Evolutionary conservation across 805 yeast species (phyloP).

Genomic region (Yueomyces sp.): DNA sequence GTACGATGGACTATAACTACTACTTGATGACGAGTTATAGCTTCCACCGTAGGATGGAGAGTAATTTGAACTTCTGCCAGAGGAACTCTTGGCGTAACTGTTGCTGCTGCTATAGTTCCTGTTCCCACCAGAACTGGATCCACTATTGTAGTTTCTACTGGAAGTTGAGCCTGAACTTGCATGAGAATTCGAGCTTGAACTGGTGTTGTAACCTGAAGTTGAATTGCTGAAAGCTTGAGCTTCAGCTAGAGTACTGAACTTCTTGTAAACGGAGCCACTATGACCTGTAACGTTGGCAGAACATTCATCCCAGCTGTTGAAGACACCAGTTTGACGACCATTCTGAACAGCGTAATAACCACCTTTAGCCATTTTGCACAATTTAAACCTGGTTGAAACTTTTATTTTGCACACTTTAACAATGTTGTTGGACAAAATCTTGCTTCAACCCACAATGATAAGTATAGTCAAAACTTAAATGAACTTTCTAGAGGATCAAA

Average conservation of each 20-base stretch:
- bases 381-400: background rate
- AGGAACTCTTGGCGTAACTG: background rate
- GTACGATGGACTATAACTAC: background rate
- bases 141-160: background rate
- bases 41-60: background rate
- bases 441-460: background rate
- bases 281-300: constrained; percentile 40
- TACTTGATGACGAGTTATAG: background rate
- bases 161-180: background rate
- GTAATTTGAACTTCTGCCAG: background rate
- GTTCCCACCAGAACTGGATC: background rate
- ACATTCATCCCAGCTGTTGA: constrained; percentile 44
- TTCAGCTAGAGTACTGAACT: constrained; percentile 33
- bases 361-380: constrained; percentile 6
- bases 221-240: constrained; percentile 32
- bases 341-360: constrained; percentile 40
- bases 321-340: constrained; percentile 48
- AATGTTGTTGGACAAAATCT: too few species aligned
- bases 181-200: background rate
- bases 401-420: background rate
- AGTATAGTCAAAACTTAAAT: too few species aligned
- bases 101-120: too few species aligned
- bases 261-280: constrained; percentile 42
- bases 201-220: background rate
- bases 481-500: too few species aligned